Evolutionary conservation across 345 rosid genomes (phyloP), one percentile per base, ranked within the genome.

Genomic region (Rhizophora apiculata): DNA sequence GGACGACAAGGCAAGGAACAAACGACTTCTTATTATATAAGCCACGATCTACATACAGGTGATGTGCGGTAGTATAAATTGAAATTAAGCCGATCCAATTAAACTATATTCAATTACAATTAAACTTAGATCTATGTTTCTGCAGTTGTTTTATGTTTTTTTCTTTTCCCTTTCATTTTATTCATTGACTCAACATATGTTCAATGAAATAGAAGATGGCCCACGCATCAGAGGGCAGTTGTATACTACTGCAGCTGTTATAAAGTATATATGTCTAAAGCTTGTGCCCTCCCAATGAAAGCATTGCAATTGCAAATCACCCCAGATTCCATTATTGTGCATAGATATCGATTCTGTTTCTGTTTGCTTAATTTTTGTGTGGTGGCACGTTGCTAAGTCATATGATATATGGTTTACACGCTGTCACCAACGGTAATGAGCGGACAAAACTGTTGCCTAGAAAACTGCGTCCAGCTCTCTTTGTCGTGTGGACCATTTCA

Each of bases 401-500:
- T 58, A 22, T 34, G 10, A 7, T 34, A 7, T 21, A 27, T 60
- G 63, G 65, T 62, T 69, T 53, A 64, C 64, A 49, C 60, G 72
- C 71, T 72, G 63, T 62, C 60, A 15, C 57, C 68, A 68, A 73
- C 68, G 46, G 68, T 68, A 61, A n/a, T 8, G 59, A 49, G 22
- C 7, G 21, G 34, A 11, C 43, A 60, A 27, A 56, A 5, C 49
- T 43, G 49, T 43, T 19, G 49, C 49, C 16, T 29, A 39, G 51
- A 29, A 43, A 59, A 69, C 51, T 36, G 62, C n/a, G 20, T 58
- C 10, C 15, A 9, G 13, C 29, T 16, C 48, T 29, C 48, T 34
- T 66, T 26, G 37, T 62, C 8, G 68, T 34, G 37, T 62, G 84
- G 81, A 73, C 15, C 82, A 34, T 7, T 6, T 34, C 37, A 34